phyloP scores from a whole-genome alignment of 176 grass and related monocot genomes.

The Metroxylon sagu region DNA sequence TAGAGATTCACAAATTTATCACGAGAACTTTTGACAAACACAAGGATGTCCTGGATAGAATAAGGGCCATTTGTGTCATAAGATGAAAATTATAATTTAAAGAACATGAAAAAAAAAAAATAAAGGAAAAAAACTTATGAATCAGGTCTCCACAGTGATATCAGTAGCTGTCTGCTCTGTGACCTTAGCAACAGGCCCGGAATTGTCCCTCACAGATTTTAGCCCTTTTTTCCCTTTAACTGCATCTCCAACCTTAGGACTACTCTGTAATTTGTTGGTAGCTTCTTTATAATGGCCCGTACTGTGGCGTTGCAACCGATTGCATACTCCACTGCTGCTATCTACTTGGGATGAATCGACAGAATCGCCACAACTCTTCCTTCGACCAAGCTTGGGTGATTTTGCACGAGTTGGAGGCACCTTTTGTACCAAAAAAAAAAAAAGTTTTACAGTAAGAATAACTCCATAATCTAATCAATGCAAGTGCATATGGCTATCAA shows the following conservation, averaged over 20 bases:
- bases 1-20: not conserved
- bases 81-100: too few relatives aligned
- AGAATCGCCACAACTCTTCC: constrained; percentile 25
- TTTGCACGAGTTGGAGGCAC: constrained; percentile 40
- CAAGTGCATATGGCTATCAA: too few relatives aligned
- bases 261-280: not conserved
- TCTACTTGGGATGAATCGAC: not conserved
- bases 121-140: too few relatives aligned
- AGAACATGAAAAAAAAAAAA: too few relatives aligned
- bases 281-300: not conserved
- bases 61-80: too few relatives aligned
- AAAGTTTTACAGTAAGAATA: not conserved
- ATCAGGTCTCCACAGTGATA: too few relatives aligned
- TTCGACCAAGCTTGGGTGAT: constrained; percentile 36
- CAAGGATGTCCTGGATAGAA: too few relatives aligned
- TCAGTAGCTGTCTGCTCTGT: too few relatives aligned
- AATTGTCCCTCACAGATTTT: constrained; percentile 1
- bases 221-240: not conserved
- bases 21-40: too few relatives aligned
- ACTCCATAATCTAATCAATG: too few relatives aligned
- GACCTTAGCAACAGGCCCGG: not conserved
- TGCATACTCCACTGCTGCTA: not conserved
- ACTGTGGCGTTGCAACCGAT: constrained; percentile 15
- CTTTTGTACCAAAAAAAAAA: constrained; percentile 9
- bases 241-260: not conserved